Percentiles rank a stretch among this genome's conserved stretches.
These are phyloP conservation scores for Suillus spraguei DNA, from an alignment of 768 basidiomycete genomes.

Conservation along the genomic window DNA sequence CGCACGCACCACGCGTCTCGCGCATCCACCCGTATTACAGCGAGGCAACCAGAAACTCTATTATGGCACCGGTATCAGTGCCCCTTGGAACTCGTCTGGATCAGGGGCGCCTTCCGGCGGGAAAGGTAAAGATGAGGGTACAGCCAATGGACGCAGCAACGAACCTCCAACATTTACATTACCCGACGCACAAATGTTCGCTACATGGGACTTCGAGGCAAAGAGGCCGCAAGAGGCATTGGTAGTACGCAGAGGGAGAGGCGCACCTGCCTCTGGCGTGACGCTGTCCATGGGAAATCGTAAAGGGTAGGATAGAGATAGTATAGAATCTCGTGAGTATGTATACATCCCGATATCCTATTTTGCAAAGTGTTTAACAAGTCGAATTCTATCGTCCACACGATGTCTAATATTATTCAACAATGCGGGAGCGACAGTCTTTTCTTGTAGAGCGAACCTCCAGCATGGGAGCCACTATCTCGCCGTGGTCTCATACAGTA, in stretches of 20 bases:
- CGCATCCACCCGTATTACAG: slow-evolving; percentile 65
- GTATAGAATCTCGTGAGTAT: no score
- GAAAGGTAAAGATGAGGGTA: slow-evolving; percentile 28
- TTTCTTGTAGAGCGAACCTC: no score
- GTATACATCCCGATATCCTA: no score
- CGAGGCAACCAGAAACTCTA: slow-evolving; percentile 44
- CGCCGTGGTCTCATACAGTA: no score
- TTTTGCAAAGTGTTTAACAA: no score
- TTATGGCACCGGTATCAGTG: slow-evolving; percentile 43
- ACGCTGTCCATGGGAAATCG: slow-evolving; percentile 19
- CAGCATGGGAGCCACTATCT: no score
- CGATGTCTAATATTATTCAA: no score
- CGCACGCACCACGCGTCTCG: slow-evolving; percentile 60
- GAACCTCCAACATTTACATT: slow-evolving; percentile 37
- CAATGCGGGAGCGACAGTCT: no score
- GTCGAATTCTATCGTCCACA: no score
- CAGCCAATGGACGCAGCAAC: slow-evolving; percentile 22
- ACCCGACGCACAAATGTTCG: slow-evolving; percentile 50
- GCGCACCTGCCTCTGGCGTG: slow-evolving; percentile 16
- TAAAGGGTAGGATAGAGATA: neutral
- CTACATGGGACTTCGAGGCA: slow-evolving; percentile 52
- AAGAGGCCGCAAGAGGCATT: slow-evolving; percentile 45
- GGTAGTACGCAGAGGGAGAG: slow-evolving; percentile 30
- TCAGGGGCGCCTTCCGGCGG: slow-evolving; percentile 20
- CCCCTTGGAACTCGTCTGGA: slow-evolving; percentile 47